Percentiles rank a stretch among this genome's conserved stretches.
Conservation (phyloP, 768 basidiomycete species). For the Saitozyma sp. region DNA sequence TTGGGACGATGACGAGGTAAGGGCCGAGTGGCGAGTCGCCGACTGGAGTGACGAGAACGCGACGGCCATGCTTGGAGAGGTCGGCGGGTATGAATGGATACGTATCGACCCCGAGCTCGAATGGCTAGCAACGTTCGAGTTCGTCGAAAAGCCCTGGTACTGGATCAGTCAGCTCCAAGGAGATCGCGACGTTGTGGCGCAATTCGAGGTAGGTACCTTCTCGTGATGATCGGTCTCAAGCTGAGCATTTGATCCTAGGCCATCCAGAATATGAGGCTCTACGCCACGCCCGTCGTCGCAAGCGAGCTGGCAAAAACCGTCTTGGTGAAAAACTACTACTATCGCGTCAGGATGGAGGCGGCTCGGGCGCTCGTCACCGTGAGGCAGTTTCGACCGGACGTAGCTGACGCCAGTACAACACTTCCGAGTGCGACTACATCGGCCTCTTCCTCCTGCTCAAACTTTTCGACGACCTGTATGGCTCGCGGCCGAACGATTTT, state of each 20-base stretch:
- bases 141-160: slow-evolving; percentile 79
- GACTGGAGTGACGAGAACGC: slow-evolving; percentile 99
- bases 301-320: slow-evolving; percentile 86
- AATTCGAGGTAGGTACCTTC: slow-evolving; percentile 75
- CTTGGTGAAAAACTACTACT: slow-evolving; percentile 92
- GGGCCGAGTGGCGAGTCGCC: slow-evolving; percentile 78
- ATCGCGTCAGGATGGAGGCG: slow-evolving; percentile 92
- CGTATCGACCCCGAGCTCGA: slow-evolving; percentile 98
- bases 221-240: slow-evolving; percentile 9
- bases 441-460: slow-evolving; percentile 96
- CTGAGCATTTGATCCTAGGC: slow-evolving; percentile 61
- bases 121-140: slow-evolving; percentile 91
- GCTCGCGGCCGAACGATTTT: slow-evolving; percentile 81
- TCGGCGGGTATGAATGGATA: slow-evolving; percentile 88
- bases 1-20: slow-evolving; percentile 80
- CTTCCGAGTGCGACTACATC: slow-evolving; percentile 75
- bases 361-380: slow-evolving; percentile 79
- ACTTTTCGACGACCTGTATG: slow-evolving; percentile 64
- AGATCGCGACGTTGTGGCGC: slow-evolving; percentile 94
- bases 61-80: slow-evolving; percentile 86
- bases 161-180: slow-evolving; percentile 95
- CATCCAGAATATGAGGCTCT: slow-evolving; percentile 70
- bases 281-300: slow-evolving; percentile 54
- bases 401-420: slow-evolving; percentile 67
- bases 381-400: slow-evolving; percentile 18